A percentile compares a stretch with the other conserved stretches of the same genome.
Conservation (phyloP, 1,284 basidiomycete species). For the Fistulina hepatica region DNA sequence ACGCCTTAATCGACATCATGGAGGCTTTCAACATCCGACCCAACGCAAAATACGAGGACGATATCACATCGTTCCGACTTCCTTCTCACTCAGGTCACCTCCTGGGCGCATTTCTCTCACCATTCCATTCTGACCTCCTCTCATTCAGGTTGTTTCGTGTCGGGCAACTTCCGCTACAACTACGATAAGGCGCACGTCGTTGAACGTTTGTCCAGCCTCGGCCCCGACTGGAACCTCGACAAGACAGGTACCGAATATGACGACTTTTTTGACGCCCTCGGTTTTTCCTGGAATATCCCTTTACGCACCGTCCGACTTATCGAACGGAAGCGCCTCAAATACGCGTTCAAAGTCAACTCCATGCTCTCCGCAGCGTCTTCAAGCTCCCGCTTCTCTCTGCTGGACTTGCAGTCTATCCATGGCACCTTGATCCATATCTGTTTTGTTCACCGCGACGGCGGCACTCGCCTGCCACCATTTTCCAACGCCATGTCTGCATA, state of each 20-base stretch:
- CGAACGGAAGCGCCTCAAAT: conserved; percentile 14
- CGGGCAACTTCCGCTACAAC: conserved; percentile 3
- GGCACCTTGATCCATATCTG: conserved; percentile 13
- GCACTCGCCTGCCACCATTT: conserved; percentile 7
- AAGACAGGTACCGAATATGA: conserved; percentile 11
- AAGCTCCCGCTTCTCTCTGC: background rate
- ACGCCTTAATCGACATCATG: conserved; percentile 13
- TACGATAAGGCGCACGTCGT: conserved; percentile 1
- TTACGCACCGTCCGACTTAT: conserved; percentile 11
- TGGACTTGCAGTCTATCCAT: conserved; percentile 10
- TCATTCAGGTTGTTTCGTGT: background rate
- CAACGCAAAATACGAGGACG: conserved; percentile 21
- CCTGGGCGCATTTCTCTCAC: too few species aligned
- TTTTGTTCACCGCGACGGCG: conserved; percentile 13
- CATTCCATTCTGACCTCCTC: background rate
- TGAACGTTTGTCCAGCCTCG: background rate
- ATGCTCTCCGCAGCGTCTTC: conserved; percentile 4
- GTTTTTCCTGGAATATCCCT: conserved; percentile 13
- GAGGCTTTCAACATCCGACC: background rate
- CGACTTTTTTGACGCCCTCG: conserved; percentile 10
- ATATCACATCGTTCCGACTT: too few species aligned
- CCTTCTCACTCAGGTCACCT: too few species aligned
- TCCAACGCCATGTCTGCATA: conserved; percentile 12
- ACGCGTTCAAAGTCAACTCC: conserved; percentile 5
- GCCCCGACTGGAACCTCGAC: conserved; percentile 9